Evolutionary conservation across 371 early-diverging fungal genomes (phyloP).

Genomic region (Syncephalastrum monosporum): DNA sequence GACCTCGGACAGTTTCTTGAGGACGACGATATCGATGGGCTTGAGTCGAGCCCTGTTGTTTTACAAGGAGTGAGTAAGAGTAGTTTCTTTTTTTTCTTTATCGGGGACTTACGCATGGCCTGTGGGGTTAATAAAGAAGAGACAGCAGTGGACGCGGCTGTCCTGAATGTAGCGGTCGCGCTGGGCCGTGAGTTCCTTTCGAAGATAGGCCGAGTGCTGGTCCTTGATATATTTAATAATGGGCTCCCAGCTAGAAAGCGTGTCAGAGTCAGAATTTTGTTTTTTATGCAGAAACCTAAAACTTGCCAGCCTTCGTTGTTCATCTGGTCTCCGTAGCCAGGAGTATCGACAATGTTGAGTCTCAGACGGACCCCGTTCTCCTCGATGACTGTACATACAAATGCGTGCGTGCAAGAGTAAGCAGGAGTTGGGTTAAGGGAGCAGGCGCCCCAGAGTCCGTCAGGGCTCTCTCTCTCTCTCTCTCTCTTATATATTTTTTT

Average conservation of each 20-base stretch:
- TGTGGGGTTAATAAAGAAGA: conserved; percentile 78
- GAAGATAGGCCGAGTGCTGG: conserved; percentile 87
- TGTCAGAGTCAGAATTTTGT: background rate
- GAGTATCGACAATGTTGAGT: conserved; percentile 84
- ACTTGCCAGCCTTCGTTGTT: conserved; percentile 85
- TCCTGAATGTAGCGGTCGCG: conserved; percentile 87
- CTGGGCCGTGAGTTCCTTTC: conserved; percentile 82
- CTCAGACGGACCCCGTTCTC: conserved; percentile 84
- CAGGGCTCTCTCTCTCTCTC: background rate
- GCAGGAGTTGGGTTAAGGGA: conserved; percentile 3
- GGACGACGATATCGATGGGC: conserved; percentile 76
- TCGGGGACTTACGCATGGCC: conserved; percentile 64
- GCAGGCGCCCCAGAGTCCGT: conserved; percentile 7
- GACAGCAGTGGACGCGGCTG: conserved; percentile 77
- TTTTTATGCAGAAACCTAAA: background rate
- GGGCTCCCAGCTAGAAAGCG: conserved; percentile 72
- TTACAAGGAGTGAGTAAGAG: conserved; percentile 4
- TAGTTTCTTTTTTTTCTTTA: background rate
- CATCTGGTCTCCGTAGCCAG: conserved; percentile 81
- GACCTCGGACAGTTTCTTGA: conserved; percentile 72
- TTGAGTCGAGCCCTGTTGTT: conserved; percentile 50
- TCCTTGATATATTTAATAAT: conserved; percentile 92
- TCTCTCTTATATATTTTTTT: too few relatives aligned
- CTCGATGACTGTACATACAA: conserved; percentile 61
- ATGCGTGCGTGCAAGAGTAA: too few relatives aligned